Evolutionary conservation across 108 stramenopile genomes (phyloP).

Genomic region (Parietichytrium sp.): DNA sequence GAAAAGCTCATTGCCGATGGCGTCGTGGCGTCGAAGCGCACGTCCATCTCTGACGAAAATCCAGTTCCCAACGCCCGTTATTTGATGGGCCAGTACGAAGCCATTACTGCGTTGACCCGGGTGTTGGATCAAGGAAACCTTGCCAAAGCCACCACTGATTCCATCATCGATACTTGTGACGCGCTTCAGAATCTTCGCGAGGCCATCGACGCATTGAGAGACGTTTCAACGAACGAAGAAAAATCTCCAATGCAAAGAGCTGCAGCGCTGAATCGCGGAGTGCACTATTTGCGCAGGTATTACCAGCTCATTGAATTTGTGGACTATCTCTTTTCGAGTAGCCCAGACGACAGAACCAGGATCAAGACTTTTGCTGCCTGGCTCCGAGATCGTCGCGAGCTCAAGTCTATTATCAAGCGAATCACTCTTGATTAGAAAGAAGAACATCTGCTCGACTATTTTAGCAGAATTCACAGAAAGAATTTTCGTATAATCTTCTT

Average conservation of each 20-base stretch:
- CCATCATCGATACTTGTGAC: constrained; percentile 7
- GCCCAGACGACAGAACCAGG: constrained; percentile 17
- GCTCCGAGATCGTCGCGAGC: not conserved
- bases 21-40: not conserved
- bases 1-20: not conserved
- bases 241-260: constrained; percentile 17
- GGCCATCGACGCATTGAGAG: constrained; percentile 21
- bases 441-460: no score
- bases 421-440: not conserved
- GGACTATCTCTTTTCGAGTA: not conserved
- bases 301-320: constrained; percentile 40
- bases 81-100: constrained; percentile 1
- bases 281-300: constrained; percentile 16
- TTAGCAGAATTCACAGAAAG: no score
- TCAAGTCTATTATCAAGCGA: not conserved
- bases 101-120: not conserved
- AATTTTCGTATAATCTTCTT: no score
- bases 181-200: constrained; percentile 13
- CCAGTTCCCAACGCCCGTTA: not conserved
- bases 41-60: not conserved
- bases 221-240: not conserved
- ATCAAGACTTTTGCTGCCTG: constrained; percentile 27
- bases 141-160: not conserved
- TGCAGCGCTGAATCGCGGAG: constrained; percentile 11
- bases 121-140: constrained; percentile 26